Conservation (phyloP, 768 basidiomycete genomes). For the Russula brevipes region DNA sequence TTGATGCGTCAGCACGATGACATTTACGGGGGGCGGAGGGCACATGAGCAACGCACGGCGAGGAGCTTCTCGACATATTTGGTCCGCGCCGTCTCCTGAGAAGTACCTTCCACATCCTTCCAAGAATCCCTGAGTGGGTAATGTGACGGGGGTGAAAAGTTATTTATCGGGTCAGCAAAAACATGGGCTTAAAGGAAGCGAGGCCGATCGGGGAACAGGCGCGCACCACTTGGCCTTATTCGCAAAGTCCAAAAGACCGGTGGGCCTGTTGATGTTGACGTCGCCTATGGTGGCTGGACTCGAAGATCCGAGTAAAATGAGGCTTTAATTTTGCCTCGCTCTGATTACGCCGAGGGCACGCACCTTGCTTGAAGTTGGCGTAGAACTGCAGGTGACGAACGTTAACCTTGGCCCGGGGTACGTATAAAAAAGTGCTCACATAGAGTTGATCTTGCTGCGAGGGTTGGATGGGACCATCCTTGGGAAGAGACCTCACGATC, state of each 20-base stretch:
- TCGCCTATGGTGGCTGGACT: slow-evolving; percentile 67
- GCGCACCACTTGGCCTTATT: slow-evolving; percentile 88
- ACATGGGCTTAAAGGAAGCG: slow-evolving; percentile 11
- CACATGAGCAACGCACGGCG: slow-evolving; percentile 42
- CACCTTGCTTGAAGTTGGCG: slow-evolving; percentile 89
- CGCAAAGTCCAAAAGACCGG: slow-evolving; percentile 77
- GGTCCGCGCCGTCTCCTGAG: slow-evolving; percentile 63
- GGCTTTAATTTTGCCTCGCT: slow-evolving; percentile 16
- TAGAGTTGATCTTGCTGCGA: slow-evolving; percentile 66
- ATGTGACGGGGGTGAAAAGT: not conserved
- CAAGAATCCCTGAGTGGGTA: slow-evolving; percentile 71
- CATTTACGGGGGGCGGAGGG: not conserved
- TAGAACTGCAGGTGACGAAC: slow-evolving; percentile 64
- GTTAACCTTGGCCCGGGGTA: too few species aligned
- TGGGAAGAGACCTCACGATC: slow-evolving; percentile 64
- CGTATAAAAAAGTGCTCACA: slow-evolving; percentile 43
- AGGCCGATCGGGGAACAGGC: not conserved
- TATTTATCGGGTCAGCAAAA: not conserved
- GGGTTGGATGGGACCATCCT: slow-evolving; percentile 78
- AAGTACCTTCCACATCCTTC: slow-evolving; percentile 63
- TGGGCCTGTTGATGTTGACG: slow-evolving; percentile 56
- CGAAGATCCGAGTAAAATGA: slow-evolving; percentile 6
- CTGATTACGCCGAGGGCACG: not conserved
- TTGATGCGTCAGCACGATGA: slow-evolving; percentile 15
- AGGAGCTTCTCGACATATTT: slow-evolving; percentile 75